Conservation (phyloP, 495 filamentous ascomycete species). For the Penicillium flavigenum region DNA sequence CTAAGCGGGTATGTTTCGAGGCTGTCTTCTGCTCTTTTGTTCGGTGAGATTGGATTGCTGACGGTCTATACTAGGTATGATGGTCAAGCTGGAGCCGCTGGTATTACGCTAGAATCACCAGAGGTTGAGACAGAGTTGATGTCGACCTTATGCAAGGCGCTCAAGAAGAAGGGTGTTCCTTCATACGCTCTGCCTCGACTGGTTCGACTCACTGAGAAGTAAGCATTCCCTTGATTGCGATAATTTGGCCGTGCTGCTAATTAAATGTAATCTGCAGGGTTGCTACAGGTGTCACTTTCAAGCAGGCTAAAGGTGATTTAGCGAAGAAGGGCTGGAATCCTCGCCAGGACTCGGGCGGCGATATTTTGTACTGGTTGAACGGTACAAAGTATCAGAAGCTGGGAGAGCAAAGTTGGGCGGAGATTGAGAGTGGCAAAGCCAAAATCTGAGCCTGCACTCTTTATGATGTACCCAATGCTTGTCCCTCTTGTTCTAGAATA, state of each 20-base stretch:
- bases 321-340: constrained; percentile 49
- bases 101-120: constrained; percentile 45
- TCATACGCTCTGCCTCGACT: constrained; percentile 51
- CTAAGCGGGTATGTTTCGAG: constrained; percentile 35
- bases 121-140: constrained; percentile 37
- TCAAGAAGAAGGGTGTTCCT: constrained; percentile 52
- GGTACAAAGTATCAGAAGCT: constrained; percentile 43
- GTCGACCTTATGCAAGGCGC: constrained; percentile 32
- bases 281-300: constrained; percentile 51
- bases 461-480: too few species aligned
- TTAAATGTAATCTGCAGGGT: constrained; percentile 33
- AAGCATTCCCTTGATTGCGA: constrained; percentile 15
- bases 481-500: too few species aligned
- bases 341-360: constrained; percentile 34
- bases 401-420: constrained; percentile 38
- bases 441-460: constrained; percentile 37
- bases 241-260: background rate
- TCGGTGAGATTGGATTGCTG: background rate
- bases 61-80: constrained; percentile 41
- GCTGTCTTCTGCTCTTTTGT: background rate
- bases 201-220: constrained; percentile 52
- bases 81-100: constrained; percentile 53
- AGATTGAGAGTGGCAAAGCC: constrained; percentile 47
- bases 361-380: constrained; percentile 51
- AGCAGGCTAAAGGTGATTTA: constrained; percentile 51